phyloP scores from a whole-genome alignment of 306 rosid species.

The Quercus glauca region DNA sequence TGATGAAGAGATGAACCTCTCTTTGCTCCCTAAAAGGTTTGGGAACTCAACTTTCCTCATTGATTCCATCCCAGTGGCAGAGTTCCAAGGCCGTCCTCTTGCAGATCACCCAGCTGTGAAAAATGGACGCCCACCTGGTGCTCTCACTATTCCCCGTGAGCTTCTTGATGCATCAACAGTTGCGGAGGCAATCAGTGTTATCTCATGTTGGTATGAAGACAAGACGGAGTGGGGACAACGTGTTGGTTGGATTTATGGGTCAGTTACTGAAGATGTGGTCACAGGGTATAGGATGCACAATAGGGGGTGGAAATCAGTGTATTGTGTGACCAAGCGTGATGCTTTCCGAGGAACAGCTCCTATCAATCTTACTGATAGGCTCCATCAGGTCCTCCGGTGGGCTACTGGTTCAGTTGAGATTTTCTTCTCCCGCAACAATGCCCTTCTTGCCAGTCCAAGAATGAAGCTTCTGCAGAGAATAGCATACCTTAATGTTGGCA shows the following conservation, averaged over 20 bases:
- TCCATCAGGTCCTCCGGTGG: constrained; percentile 96
- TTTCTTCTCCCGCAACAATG: constrained; percentile 95
- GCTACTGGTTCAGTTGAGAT: constrained; percentile 98
- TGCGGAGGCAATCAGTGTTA: constrained; percentile 94
- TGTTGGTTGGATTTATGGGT: constrained; percentile 97
- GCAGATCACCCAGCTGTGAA: constrained; percentile 98
- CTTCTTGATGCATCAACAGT: constrained; percentile 93
- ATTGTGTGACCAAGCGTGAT: constrained; percentile 92
- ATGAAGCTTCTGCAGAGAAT: constrained; percentile 84
- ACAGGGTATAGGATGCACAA: constrained; percentile 98
- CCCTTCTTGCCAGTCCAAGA: constrained; percentile 72
- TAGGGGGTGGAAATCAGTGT: constrained; percentile 94
- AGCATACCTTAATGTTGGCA: constrained; percentile 96
- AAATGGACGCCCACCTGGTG: constrained; percentile 91
- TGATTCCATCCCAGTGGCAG: constrained; percentile 93
- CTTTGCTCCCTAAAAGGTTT: constrained; percentile 77
- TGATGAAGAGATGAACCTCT: constrained; percentile 83
- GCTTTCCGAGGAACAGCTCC: constrained; percentile 99
- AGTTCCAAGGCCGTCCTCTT: constrained; percentile 96
- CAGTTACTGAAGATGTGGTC: constrained; percentile 97
- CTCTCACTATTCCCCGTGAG: constrained; percentile 76
- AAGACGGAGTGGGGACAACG: constrained; percentile 97
- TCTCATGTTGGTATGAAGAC: constrained; percentile 98
- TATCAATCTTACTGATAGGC: constrained; percentile 86
- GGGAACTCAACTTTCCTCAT: constrained; percentile 89